Evolutionary conservation across 257 asterid genomes (phyloP).

Genomic region (Nicotiana noctiflora): DNA sequence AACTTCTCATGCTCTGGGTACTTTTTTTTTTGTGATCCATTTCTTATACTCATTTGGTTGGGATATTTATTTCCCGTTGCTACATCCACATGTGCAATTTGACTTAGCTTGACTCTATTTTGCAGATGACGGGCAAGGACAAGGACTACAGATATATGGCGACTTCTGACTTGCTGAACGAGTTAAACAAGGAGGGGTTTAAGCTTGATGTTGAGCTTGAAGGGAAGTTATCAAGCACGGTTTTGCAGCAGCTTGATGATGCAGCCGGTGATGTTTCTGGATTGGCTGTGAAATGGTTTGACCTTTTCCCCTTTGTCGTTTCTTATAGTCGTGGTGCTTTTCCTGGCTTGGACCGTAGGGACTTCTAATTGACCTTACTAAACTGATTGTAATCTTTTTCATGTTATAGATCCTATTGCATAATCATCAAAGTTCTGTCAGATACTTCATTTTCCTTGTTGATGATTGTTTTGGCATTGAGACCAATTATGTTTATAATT

Average conservation of each 20-base stretch:
- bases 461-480: not conserved
- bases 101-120: constrained; percentile 3
- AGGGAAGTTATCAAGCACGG: constrained; percentile 62
- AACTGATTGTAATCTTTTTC: not conserved
- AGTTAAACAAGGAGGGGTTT: constrained; percentile 82
- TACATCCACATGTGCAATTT: not conserved
- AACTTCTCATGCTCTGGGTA: not conserved
- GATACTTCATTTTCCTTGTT: not conserved
- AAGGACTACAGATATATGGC: constrained; percentile 99
- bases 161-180: constrained; percentile 94
- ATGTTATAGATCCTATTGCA: not conserved
- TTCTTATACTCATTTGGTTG: not conserved
- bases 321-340: not conserved
- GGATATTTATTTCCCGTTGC: not conserved
- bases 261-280: constrained; percentile 99
- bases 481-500: not conserved
- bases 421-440: not conserved
- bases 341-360: not conserved
- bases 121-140: constrained; percentile 98
- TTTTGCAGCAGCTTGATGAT: constrained; percentile 95
- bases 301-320: not conserved
- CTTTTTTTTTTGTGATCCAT: not conserved
- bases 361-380: not conserved
- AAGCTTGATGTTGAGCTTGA: constrained; percentile 81
- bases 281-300: constrained; percentile 94